These are phyloP conservation scores for Populus hybrid DNA, from an alignment of 441 rosid genomes.

Conservation along the genomic window DNA sequence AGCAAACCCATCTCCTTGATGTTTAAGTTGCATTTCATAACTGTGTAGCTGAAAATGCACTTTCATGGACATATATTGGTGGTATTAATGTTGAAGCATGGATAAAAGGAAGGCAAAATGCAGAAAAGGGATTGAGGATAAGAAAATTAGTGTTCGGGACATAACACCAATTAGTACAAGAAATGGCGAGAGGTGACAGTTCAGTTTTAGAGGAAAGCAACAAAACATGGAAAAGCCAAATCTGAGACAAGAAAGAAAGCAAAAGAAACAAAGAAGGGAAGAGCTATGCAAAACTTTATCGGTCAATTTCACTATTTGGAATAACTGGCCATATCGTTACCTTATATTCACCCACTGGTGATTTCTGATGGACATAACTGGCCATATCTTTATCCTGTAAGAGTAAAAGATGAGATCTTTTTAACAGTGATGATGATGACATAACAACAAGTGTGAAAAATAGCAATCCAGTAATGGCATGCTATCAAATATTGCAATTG, in stretches of 20 bases:
- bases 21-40: not conserved
- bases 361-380: not conserved
- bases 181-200: not conserved
- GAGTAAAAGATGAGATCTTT: not conserved
- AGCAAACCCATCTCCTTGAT: not conserved
- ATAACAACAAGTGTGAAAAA: not conserved
- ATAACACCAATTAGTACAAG: not conserved
- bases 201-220: not conserved
- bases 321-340: not conserved
- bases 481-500: not conserved
- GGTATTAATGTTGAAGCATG: no score
- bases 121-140: not conserved
- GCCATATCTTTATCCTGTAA: not conserved
- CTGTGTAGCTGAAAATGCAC: not conserved
- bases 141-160: not conserved
- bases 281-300: not conserved
- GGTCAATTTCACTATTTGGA: constrained; percentile 13
- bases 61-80: not conserved
- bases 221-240: not conserved
- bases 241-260: not conserved
- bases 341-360: not conserved
- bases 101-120: no score
- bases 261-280: not conserved
- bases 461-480: not conserved
- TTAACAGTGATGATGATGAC: not conserved